Base-by-base conservation (phyloP, 345 rosid genomes). In the Euphorbia tirucalli region DNA sequence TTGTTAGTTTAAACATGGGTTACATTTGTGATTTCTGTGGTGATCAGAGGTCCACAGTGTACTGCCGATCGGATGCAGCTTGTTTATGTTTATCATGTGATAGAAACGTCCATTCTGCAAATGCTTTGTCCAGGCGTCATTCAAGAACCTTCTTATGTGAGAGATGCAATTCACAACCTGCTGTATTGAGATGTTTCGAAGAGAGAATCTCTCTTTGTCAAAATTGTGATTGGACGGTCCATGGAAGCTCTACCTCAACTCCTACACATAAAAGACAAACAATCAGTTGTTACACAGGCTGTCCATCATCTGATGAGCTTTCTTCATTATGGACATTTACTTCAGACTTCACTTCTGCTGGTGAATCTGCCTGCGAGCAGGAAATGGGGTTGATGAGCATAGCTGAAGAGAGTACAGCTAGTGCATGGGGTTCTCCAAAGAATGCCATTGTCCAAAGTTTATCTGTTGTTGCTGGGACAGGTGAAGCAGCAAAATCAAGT, bases 71-170 rank as follows among this genome's bases (percentile, higher is more conserved):
- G 0, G 99, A 96, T 85, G 93, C 88, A 48, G 99, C 98, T 1
- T 90, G 93, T 78, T 81, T 96, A 41, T 96, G 98, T 78, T 88
- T 96, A 43, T 96, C 99, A 10, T 96, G 99, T 74, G 99, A 96
- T 74, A 79, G 95, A 49, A 89, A 84, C 79, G 94, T 96, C 61
- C 99, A 96, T 76, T 89, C 96, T 50, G 98, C 99, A 46, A 96
- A 96, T 69, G 94, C 97, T 41, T 83, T 96, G 75, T 93, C 99
- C 0, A 92, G 79, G 71, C 90, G 97, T 35, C 99, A 96, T 79
- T 89, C 97, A 3, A 76, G 99, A 50, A 90, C 96, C 2, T 87
- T 96, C 39, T 9, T 93, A 70, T 96, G 98, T 60, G 99, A 93
- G 64, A 87, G 96, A 75, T 96, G 99, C 74, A 84, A 85, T 75